A percentile compares a stretch with the other conserved stretches of the same genome.
These are phyloP conservation scores for Ettlia oleoabundans DNA, from an alignment of 139 green algal genomes.

Conservation along the genomic window DNA sequence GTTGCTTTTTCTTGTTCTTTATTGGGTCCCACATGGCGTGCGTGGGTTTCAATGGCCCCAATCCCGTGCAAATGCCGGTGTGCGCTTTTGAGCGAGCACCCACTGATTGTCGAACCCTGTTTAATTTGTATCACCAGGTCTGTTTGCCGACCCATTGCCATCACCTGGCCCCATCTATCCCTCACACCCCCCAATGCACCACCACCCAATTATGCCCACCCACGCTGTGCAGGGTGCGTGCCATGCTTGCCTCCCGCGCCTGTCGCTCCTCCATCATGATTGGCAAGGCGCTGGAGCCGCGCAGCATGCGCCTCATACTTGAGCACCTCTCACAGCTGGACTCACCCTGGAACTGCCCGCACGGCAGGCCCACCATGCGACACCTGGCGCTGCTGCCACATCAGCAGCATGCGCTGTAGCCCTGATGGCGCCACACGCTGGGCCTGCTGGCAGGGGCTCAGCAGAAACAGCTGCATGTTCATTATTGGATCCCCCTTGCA, in stretches of 20 bases:
- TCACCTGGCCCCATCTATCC: no score
- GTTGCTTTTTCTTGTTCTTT: no score
- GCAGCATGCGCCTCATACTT: slow-evolving; percentile 78
- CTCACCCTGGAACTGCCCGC: slow-evolving; percentile 97
- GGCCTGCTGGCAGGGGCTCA: neutral
- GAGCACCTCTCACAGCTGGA: slow-evolving; percentile 75
- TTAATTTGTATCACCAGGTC: no score
- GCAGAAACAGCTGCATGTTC: neutral
- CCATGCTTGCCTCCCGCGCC: slow-evolving; percentile 92
- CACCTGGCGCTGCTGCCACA: slow-evolving; percentile 80
- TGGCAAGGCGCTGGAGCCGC: slow-evolving; percentile 71
- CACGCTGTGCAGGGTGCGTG: slow-evolving; percentile 70
- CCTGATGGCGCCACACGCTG: neutral
- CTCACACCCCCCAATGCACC: neutral
- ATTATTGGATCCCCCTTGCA: no score
- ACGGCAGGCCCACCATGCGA: slow-evolving; percentile 97
- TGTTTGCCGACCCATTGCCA: no score
- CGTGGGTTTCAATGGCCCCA: no score
- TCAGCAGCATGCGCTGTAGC: neutral
- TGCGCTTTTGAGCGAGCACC: no score
- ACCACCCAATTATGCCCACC: neutral
- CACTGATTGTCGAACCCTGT: no score
- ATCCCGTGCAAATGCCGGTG: no score
- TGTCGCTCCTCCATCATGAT: slow-evolving; percentile 98
- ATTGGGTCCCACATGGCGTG: no score